Base-by-base conservation (phyloP, 2,329 filamentous ascomycete species). In the Calonectria naviculata region DNA sequence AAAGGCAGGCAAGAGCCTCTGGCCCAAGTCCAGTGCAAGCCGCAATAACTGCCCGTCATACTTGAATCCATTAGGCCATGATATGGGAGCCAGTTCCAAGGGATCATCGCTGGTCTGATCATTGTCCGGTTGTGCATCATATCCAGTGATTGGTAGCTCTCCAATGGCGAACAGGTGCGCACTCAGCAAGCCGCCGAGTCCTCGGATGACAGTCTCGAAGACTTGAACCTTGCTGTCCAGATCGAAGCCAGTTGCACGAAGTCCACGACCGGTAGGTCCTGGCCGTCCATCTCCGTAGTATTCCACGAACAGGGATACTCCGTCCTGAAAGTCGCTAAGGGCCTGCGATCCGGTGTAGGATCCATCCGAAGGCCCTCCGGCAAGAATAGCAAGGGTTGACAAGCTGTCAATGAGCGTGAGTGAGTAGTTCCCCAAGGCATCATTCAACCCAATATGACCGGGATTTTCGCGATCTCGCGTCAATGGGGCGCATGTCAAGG, bases 201-300 rank as follows among this genome's bases (percentile, higher is more conserved):
- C 97, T 70, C 97, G 90, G 76, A 99, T 99, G 41, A 98, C 96
- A 0, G 96, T 98, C 85, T 99, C 97, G 80, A 99, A 99, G 44
- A 99, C 95, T 84, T 99, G 96, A 2, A 99, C 97, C 84, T 98
- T 99, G 85, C 95, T 98, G 83, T 99, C 96, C 46, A 98, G 87
- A 82, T 99, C 95, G 79, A 99, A 99, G 0, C 95, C 97, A 66
- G 91, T 89, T 4, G 92, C 92, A 74, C 95, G 88, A 68, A 89
- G 86, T 4, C 96, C 96, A 79, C 90, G 88, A 8, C 94, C 94
- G 6, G 88, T 87, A 17, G 89, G 86, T 4, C 93, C 93, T 10
- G 87, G 84, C 34, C 91, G 91, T 2, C 95, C 96, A 83, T 98
- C 95, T 5, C 96, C 96, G 81, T 98, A 98, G 76, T 97, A 87